Base-by-base conservation (phyloP, 2,329 filamentous ascomycete genomes). In the Plectosphaerella sp. region DNA sequence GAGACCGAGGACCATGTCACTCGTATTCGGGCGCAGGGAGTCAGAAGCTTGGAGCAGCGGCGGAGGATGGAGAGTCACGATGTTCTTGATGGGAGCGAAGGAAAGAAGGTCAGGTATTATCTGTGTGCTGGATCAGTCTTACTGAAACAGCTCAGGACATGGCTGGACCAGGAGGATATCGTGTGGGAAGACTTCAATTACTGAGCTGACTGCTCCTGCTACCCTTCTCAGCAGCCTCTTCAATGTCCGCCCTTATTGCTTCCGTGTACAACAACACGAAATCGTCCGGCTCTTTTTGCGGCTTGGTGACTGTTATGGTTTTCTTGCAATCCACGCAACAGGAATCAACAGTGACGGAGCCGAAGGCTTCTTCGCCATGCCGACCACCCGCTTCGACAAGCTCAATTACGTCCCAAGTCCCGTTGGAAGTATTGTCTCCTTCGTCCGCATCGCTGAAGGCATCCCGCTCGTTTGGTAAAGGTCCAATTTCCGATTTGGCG, bases 151-250 rank as follows among this genome's bases (percentile, higher is more conserved):
- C 48, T 81, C 39, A 59, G 76, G 52, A 67, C 61, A 9, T 87
- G 82, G 83, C 60, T 84, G 52, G 69, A 70, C 1, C 78, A 76
- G 0, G 79, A 82, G 60, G 72, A 75, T 35, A 68, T 84, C 37
- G 69, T 76, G 2, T 80, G 73, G 68, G 83, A 86, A 64, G 82
- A 82, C 59, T 87, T 87, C 65, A 73, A 74, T 35, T 86, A 86
- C 60, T 86, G 57, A 70, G 37, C 18, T 16, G n/a, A 20, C 28
- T 33, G 28, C 28, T 33, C 28, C 8, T 12, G 28, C 28, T 33
- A 12, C 11, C 11, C 28, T 33, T 33, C 28, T 33, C 28, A 33
- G 28, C 28, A 33, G 28, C 28, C 11, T 33, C 28, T 3, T 33
- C 28, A 12, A 12, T 12, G 11, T 33, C 28, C 8, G 28, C 28